Evolutionary conservation across 257 asterid genomes (phyloP).

Genomic region (Petunia axillaris): DNA sequence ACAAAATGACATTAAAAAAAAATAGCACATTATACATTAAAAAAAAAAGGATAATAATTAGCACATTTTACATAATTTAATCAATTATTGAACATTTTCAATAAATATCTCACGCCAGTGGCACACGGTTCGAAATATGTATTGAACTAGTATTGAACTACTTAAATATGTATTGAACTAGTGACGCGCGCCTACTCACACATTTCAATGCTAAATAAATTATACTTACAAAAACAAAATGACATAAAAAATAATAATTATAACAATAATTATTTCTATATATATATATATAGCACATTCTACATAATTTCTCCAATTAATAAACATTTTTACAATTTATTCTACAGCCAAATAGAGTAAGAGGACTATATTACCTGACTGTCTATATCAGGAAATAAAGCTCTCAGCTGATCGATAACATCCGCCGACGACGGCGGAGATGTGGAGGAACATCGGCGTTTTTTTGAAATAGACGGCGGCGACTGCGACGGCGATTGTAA

Average conservation of each 20-base stretch:
- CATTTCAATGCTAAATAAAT: background rate
- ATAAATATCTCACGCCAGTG: too few relatives aligned
- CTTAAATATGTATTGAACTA: too few relatives aligned
- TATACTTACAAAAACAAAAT: background rate
- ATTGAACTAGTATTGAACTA: too few relatives aligned
- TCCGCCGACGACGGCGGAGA: conserved; percentile 45
- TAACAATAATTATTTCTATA: too few relatives aligned
- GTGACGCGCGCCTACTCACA: too few relatives aligned
- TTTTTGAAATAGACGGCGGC: conserved; percentile 60
- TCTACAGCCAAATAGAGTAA: background rate
- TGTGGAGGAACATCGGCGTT: conserved; percentile 55
- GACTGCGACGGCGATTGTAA: conserved; percentile 61
- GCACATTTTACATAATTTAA: too few relatives aligned
- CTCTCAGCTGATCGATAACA: conserved; percentile 54
- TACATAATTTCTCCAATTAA: background rate
- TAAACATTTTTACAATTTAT: background rate
- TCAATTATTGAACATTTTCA: too few relatives aligned
- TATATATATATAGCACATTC: background rate
- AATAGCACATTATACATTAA: too few relatives aligned
- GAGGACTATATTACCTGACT: conserved; percentile 40
- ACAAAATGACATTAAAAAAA: too few relatives aligned
- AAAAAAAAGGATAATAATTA: too few relatives aligned
- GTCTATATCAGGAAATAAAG: conserved; percentile 60
- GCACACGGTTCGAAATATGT: too few relatives aligned
- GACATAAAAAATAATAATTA: background rate